These are phyloP conservation scores for Hypomontagnella submonticulosa DNA, from an alignment of 495 filamentous ascomycete species.

Conservation along the genomic window DNA sequence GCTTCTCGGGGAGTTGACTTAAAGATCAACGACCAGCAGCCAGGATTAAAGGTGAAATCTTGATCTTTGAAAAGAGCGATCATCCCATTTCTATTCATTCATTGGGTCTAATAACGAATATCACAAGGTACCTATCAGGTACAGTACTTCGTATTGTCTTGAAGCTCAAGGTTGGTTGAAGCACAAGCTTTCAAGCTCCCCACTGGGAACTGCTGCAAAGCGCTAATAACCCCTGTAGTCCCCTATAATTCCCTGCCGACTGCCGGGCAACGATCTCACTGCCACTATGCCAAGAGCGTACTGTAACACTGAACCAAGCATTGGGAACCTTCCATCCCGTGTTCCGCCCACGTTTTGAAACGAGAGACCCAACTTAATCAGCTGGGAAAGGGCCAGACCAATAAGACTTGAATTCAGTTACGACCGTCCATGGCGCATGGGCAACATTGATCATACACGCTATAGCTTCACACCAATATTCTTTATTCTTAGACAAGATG, in stretches of 20 bases:
- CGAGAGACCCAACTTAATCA: slow-evolving; percentile 10
- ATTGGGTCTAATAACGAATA: slow-evolving; percentile 28
- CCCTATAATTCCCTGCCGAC: slow-evolving; percentile 22
- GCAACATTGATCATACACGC: neutral
- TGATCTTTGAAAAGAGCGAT: slow-evolving; percentile 24
- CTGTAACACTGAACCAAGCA: slow-evolving; percentile 27
- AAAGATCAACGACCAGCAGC: slow-evolving; percentile 17
- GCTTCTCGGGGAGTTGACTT: slow-evolving; percentile 8
- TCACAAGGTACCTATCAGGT: slow-evolving; percentile 30
- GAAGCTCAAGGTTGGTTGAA: slow-evolving; percentile 13
- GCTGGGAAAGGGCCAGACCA: slow-evolving; percentile 5
- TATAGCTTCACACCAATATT: slow-evolving; percentile 4
- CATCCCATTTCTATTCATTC: slow-evolving; percentile 17
- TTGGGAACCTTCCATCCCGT: slow-evolving; percentile 17
- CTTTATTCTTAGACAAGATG: neutral
- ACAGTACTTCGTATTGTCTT: slow-evolving; percentile 26
- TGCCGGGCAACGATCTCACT: slow-evolving; percentile 43
- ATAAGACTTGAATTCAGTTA: slow-evolving; percentile 9
- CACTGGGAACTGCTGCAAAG: slow-evolving; percentile 14
- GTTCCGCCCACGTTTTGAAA: slow-evolving; percentile 13
- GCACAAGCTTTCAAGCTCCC: slow-evolving; percentile 21
- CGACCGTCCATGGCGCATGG: neutral
- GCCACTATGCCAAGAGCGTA: slow-evolving; percentile 34
- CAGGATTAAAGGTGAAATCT: slow-evolving; percentile 21
- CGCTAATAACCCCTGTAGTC: slow-evolving; percentile 14